Conservation (phyloP, 2,329 filamentous ascomycete genomes). For the Sporothrix schenckii region DNA sequence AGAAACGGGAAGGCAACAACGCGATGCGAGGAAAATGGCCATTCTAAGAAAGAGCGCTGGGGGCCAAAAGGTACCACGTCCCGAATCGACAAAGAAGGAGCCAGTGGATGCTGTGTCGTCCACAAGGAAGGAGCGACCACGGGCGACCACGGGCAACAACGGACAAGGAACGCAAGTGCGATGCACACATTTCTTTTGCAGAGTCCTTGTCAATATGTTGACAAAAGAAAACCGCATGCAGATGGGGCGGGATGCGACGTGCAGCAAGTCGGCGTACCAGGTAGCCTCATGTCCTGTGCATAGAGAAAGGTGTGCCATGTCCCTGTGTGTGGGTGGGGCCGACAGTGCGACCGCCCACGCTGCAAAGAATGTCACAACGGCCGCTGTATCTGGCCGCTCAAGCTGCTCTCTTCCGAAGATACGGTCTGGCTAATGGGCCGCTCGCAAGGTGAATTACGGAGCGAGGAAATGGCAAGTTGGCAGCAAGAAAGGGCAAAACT, state of each 20-base stretch:
- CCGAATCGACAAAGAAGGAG: background rate
- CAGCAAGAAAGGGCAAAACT: background rate
- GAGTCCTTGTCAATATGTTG: background rate
- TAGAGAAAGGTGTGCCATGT: background rate
- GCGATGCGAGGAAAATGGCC: background rate
- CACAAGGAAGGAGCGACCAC: conserved; percentile 1
- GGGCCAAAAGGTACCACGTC: background rate
- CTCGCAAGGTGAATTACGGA: background rate
- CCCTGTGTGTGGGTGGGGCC: conserved; percentile 9
- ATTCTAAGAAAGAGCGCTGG: background rate
- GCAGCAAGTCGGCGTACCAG: background rate
- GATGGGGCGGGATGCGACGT: conserved; percentile 2
- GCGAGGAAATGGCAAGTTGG: background rate
- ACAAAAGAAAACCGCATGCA: background rate
- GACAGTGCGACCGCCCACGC: background rate
- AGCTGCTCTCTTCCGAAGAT: background rate
- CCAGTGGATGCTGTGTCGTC: background rate
- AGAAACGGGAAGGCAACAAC: background rate
- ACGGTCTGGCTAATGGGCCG: background rate
- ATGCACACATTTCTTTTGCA: background rate
- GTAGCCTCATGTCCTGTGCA: conserved; percentile 22
- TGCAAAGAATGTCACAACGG: background rate
- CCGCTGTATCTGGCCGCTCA: conserved; percentile 17
- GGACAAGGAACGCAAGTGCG: background rate
- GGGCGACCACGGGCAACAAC: background rate